phyloP scores from a whole-genome alignment of 2,329 filamentous ascomycete genomes.

The Fulvia fulva region DNA sequence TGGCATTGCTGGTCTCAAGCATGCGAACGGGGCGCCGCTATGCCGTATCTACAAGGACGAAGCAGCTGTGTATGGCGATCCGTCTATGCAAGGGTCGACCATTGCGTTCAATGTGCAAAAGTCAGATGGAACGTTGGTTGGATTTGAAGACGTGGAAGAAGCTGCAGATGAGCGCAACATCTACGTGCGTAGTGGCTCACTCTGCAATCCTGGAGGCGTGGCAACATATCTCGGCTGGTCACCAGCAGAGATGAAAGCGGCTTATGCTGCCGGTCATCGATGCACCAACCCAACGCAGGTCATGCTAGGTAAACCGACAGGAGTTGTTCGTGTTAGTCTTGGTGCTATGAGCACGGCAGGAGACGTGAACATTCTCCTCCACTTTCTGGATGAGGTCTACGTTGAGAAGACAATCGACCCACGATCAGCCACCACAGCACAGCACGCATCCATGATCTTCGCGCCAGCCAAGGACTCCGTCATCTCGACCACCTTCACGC shows the following conservation, averaged over 20 bases:
- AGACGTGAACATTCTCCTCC: conserved; percentile 61
- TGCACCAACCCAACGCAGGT: conserved; percentile 54
- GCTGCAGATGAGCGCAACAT: conserved; percentile 54
- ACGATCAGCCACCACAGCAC: not conserved
- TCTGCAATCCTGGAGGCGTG: conserved; percentile 54
- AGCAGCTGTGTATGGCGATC: conserved; percentile 47
- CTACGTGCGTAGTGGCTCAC: conserved; percentile 57
- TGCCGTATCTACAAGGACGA: conserved; percentile 55
- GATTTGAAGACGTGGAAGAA: conserved; percentile 57
- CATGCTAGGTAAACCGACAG: conserved; percentile 54
- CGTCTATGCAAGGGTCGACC: conserved; percentile 55
- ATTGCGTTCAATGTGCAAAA: conserved; percentile 60
- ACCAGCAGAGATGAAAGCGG: conserved; percentile 52
- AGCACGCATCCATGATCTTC: conserved; percentile 4
- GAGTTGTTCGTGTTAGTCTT: conserved; percentile 58
- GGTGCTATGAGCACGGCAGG: conserved; percentile 58
- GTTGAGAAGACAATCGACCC: conserved; percentile 14
- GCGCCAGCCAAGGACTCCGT: conserved; percentile 8
- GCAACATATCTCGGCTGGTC: conserved; percentile 48
- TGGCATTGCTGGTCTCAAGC: conserved; percentile 46
- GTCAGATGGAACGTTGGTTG: conserved; percentile 51
- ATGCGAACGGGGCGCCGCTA: conserved; percentile 52
- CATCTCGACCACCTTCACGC: not conserved
- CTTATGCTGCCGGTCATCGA: conserved; percentile 55
- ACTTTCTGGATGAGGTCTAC: conserved; percentile 33